Conservation (phyloP, 257 asterid genomes). For the Salvia splendens region DNA sequence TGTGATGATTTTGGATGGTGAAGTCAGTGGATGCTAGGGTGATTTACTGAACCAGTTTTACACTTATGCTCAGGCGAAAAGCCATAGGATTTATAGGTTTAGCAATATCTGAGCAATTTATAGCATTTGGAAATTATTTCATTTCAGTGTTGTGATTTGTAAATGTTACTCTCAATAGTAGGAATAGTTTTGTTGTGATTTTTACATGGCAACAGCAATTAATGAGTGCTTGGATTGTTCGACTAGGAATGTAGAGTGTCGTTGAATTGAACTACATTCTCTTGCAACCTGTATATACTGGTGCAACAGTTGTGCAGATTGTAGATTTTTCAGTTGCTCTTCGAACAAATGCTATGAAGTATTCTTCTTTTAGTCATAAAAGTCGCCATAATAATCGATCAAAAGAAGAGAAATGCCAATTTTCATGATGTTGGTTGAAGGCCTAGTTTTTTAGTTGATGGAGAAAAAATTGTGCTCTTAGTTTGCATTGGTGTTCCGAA, state of each 20-base stretch:
- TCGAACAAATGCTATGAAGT: constrained; percentile 2
- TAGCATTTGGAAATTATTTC: neutral
- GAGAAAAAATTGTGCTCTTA: neutral
- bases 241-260: neutral
- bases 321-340: neutral
- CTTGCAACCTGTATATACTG: neutral
- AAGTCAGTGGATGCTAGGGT: neutral
- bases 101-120: neutral
- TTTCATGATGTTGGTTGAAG: constrained; percentile 5
- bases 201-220: neutral
- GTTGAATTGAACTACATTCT: neutral
- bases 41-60: constrained; percentile 17
- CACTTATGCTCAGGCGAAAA: neutral
- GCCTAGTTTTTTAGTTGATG: constrained; percentile 22
- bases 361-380: constrained; percentile 1
- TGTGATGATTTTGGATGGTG: constrained; percentile 15
- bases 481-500: constrained; percentile 8
- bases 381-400: constrained; percentile 12
- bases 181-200: neutral
- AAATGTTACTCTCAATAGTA: neutral
- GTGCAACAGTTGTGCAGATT: neutral
- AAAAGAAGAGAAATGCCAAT: constrained; percentile 3
- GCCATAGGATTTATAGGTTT: neutral
- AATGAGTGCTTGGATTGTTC: constrained; percentile 6
- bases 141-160: constrained; percentile 1